These are phyloP conservation scores for Daedaleopsis sinensis DNA, from an alignment of 768 basidiomycete species.

Conservation along the genomic window DNA sequence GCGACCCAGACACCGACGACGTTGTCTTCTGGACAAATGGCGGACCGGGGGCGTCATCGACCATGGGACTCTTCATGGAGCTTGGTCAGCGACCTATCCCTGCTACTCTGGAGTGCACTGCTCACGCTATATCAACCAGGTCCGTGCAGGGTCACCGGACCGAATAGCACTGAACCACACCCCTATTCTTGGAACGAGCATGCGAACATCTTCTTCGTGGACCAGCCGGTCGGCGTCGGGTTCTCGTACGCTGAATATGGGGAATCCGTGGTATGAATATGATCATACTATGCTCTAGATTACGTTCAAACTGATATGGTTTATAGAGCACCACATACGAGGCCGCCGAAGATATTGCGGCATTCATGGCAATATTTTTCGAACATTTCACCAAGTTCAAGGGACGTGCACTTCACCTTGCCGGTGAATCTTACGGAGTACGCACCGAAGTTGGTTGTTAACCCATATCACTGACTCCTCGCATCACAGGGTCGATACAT, in stretches of 20 bases:
- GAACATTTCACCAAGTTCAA: conserved; percentile 74
- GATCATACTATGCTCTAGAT: not conserved
- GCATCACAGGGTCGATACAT: conserved; percentile 50
- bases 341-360: conserved; percentile 70
- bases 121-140: conserved; percentile 36
- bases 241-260: conserved; percentile 57
- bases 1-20: conserved; percentile 34
- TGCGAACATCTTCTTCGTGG: conserved; percentile 57
- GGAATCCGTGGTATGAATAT: conserved; percentile 50
- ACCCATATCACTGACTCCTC: not conserved
- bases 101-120: not conserved
- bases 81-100: conserved; percentile 35
- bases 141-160: conserved; percentile 64
- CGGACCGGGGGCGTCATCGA: conserved; percentile 33
- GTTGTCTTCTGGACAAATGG: conserved; percentile 42
- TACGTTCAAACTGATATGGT: not conserved
- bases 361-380: conserved; percentile 74
- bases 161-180: conserved; percentile 54
- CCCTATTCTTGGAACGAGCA: conserved; percentile 70
- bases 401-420: conserved; percentile 50
- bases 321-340: conserved; percentile 62
- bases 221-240: conserved; percentile 41
- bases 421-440: conserved; percentile 56
- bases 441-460: conserved; percentile 18
- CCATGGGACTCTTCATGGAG: conserved; percentile 48